These are phyloP conservation scores for Colletotrichum endophyticum DNA, from an alignment of 2,329 filamentous ascomycete species.

Conservation along the genomic window DNA sequence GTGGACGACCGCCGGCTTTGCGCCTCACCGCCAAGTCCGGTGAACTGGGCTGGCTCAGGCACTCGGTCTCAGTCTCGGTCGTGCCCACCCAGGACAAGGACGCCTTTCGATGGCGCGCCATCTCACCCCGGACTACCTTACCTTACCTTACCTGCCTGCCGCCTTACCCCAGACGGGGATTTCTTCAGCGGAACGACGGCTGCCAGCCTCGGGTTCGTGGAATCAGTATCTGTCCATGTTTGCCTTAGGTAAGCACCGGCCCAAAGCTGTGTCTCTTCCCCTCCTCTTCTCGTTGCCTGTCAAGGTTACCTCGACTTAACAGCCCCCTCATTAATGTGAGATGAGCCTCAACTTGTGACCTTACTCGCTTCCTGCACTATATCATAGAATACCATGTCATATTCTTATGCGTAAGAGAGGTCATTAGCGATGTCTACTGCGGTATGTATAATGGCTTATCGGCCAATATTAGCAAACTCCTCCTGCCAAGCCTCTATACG, in stretches of 20 bases:
- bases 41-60: background rate
- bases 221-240: background rate
- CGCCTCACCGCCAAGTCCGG: background rate
- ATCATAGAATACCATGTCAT: background rate
- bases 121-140: background rate
- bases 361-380: background rate
- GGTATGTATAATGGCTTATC: background rate
- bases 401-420: background rate
- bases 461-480: background rate
- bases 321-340: background rate
- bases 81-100: background rate
- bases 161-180: background rate
- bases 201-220: background rate
- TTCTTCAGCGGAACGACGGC: slow-evolving; percentile 7
- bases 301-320: background rate
- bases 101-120: background rate
- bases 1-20: background rate
- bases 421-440: background rate
- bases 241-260: background rate
- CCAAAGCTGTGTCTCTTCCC: background rate
- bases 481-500: background rate
- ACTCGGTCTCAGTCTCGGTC: background rate
- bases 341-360: background rate
- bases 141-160: background rate
- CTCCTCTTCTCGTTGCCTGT: background rate